Base-by-base conservation (phyloP, 1,139 yeast species). In the Yamadazyma sp. region DNA sequence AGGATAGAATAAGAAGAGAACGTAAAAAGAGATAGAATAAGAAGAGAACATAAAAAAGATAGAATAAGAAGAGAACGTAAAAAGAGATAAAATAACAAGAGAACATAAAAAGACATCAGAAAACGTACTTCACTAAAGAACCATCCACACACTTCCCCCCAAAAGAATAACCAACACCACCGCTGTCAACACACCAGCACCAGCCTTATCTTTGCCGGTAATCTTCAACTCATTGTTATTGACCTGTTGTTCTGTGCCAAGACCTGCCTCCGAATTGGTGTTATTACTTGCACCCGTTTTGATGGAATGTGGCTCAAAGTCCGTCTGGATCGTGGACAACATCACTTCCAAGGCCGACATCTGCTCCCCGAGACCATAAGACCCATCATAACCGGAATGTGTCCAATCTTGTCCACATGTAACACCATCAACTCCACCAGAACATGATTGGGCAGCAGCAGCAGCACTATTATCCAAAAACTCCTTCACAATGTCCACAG, bases 331-430 rank as follows among this genome's bases (percentile, higher is more conserved):
- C 42, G 69, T 57, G 24, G 70, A 58, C 38, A 61, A 51, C 36
- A 86, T 73, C n/a, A 77, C 76, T 52, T 85, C 95, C 42, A 86
- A 64, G 0, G 95, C 45, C 7, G 75, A 67, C 73, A 83, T 78
- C 56, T 86, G 90, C 57, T 86, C 92, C 28, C 95, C 95, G 18
- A 86, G 64, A 6, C 95, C 94, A 53, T 73, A 84, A 30, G 56
- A 52, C 3, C 78, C 81, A 61, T 86, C 94, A 78, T 84, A 81
- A 5, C 69, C 63, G 25, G 60, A 62, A 27, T 56, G 53, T 8
- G 67, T 52, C 94, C 94, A 86, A 52, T 75, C 67, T 47, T 76
- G 64, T 20, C 92, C 92, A 61, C 94, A 86, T 0, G 92, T 84
- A 44, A 78, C 81, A 13, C 83, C 83, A 54, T 84, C 90, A 1